Evolutionary conservation across 441 rosid genomes (phyloP).

Genomic region (Aquilaria agallochum): DNA sequence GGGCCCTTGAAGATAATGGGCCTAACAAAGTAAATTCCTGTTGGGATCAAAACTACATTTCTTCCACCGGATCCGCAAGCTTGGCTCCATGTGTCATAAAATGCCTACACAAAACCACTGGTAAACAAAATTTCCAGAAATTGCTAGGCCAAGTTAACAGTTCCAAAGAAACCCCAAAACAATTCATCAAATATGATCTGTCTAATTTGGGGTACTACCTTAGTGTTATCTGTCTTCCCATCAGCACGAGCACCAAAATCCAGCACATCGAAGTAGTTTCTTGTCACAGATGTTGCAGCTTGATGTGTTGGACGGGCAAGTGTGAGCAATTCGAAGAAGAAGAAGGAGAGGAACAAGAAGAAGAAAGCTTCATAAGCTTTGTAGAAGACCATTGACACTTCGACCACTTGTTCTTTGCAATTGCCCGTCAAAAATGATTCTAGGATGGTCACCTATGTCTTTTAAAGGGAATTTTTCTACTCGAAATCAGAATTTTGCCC

Average conservation of each 20-base stretch:
- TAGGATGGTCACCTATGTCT: not conserved
- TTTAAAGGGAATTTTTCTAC: not conserved
- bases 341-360: slow-evolving; percentile 3
- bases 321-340: not conserved
- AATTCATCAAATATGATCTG: too few species aligned
- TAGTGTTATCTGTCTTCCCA: slow-evolving; percentile 16
- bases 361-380: not conserved
- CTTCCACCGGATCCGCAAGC: slow-evolving; percentile 6
- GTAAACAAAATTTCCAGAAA: not conserved
- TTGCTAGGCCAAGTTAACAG: not conserved
- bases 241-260: slow-evolving; percentile 15
- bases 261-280: slow-evolving; percentile 4
- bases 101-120: slow-evolving; percentile 10
- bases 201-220: slow-evolving; percentile 6
- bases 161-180: not conserved
- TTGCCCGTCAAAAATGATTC: not conserved
- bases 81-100: slow-evolving; percentile 9
- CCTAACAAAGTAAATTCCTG: slow-evolving; percentile 9
- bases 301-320: not conserved
- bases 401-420: not conserved
- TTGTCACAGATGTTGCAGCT: not conserved
- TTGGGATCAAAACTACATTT: slow-evolving; percentile 7
- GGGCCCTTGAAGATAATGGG: slow-evolving; percentile 16
- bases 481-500: too few species aligned
- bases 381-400: not conserved